Base-by-base conservation (phyloP, 305 asterid genomes). In the Stenogyne calaminthoides region DNA sequence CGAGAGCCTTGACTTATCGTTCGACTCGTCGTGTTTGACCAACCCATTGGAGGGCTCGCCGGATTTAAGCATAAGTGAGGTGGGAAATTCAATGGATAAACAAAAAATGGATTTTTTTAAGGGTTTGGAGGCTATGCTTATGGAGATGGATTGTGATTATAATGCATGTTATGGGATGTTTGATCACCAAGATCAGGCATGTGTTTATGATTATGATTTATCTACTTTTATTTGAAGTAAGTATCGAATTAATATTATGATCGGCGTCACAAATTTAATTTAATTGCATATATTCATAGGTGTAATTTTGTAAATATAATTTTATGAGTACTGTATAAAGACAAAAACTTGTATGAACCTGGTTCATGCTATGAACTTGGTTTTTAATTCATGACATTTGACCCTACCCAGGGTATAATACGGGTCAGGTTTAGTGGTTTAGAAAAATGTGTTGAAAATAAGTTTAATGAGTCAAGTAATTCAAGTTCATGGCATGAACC, bases 111-210 rank as follows among this genome's bases (percentile, higher is more conserved):
- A 74, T 1, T 40, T 74, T 65, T 74, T 55, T 67, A 58, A 32
- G 34, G 91, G 82, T 47, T 72, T 89, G 1, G 96, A 89, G 66
- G 74, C 83, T 42, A 75, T 87, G 84, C 77, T 84, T n/a, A 61
- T 80, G 75, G 89, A 84, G 77, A 85, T 78, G 75, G 96, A 84
- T 11, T 71, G 68, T 52, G 76, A 71, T 22, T 74, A 69, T 74
- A 75, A 78, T 70, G 75, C 67, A 42, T 51, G 73, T 36, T 32
- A 64, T 71, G 64, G 84, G 44, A 61, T 75, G 76, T 19, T 59
- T 32, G 36, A 32, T 62, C 84, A 74, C 57, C 84, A 78, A 72
- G 86, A 74, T 55, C 67, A 83, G 74, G 75, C 72, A 44, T 78
- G 79, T 58, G 78, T 65, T 56, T 83, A 78, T 75, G 80, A 72